phyloP scores from a whole-genome alignment of 805 yeast genomes.

The Maudiozyma turicensis region DNA sequence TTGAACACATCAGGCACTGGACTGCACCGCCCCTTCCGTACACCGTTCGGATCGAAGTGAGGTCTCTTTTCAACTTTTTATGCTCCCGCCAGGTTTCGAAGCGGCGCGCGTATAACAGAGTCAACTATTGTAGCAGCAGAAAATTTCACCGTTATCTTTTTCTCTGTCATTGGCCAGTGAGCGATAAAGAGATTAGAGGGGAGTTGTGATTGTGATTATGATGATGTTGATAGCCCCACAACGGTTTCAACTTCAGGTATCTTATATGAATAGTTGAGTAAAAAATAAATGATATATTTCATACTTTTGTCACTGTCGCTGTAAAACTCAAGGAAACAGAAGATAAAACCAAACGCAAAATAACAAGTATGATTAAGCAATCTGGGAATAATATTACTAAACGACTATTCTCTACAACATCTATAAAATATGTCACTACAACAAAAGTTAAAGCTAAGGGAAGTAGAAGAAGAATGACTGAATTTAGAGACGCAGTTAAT shows the following conservation, averaged over 20 bases:
- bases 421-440: not conserved
- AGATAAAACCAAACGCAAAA: not conserved
- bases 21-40: no score
- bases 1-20: no score
- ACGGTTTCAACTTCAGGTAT: no score
- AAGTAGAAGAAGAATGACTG: constrained; percentile 41
- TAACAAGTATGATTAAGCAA: not conserved
- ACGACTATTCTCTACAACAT: not conserved
- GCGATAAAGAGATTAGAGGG: not conserved
- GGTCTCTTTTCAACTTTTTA: no score
- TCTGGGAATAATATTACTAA: not conserved
- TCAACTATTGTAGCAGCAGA: no score
- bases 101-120: not conserved
- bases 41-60: no score
- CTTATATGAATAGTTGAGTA: no score
- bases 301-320: no score
- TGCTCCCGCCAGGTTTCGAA: not conserved
- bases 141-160: not conserved
- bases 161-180: not conserved
- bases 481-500: constrained; percentile 59
- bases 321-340: not conserved
- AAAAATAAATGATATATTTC: no score
- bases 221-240: no score
- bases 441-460: not conserved
- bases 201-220: no score